These are phyloP conservation scores for Canavalia ensiformis DNA, from an alignment of 306 rosid species.

Conservation along the genomic window DNA sequence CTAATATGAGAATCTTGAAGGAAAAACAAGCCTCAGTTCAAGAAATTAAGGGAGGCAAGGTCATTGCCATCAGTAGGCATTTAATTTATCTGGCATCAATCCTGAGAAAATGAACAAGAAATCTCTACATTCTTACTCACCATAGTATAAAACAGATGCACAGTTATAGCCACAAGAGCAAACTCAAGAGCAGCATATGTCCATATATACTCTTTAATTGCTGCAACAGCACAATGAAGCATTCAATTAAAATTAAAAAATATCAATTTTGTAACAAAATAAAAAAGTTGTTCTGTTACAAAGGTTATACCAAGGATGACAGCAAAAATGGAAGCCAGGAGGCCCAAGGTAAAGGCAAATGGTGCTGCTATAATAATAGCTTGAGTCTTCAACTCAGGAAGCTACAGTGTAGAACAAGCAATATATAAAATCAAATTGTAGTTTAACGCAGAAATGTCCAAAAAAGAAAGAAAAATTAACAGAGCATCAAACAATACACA, in stretches of 20 bases:
- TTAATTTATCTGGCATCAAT: constrained; percentile 29
- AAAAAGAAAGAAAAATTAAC: neutral
- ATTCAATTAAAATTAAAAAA: constrained; percentile 29
- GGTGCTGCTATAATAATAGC: constrained; percentile 89
- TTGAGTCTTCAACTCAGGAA: constrained; percentile 81
- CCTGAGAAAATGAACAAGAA: constrained; percentile 20
- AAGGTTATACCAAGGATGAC: constrained; percentile 74
- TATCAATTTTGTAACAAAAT: neutral
- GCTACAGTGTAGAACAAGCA: constrained; percentile 56
- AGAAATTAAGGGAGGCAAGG: neutral
- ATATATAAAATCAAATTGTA: neutral
- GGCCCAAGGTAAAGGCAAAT: constrained; percentile 87
- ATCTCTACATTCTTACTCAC: constrained; percentile 59
- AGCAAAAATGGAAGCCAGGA: constrained; percentile 81
- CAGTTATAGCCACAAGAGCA: constrained; percentile 83
- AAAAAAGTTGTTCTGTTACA: constrained; percentile 26
- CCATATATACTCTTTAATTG: constrained; percentile 95
- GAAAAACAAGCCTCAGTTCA: neutral
- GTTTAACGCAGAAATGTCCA: constrained; percentile 28
- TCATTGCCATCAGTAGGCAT: neutral
- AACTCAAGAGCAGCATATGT: constrained; percentile 97
- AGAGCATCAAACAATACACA: neutral
- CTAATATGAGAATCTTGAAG: neutral
- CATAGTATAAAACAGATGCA: constrained; percentile 77
- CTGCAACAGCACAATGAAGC: constrained; percentile 59